Evolutionary conservation across 2,329 filamentous ascomycete species (phyloP).

Genomic region (Pestalotiopsis sp.): DNA sequence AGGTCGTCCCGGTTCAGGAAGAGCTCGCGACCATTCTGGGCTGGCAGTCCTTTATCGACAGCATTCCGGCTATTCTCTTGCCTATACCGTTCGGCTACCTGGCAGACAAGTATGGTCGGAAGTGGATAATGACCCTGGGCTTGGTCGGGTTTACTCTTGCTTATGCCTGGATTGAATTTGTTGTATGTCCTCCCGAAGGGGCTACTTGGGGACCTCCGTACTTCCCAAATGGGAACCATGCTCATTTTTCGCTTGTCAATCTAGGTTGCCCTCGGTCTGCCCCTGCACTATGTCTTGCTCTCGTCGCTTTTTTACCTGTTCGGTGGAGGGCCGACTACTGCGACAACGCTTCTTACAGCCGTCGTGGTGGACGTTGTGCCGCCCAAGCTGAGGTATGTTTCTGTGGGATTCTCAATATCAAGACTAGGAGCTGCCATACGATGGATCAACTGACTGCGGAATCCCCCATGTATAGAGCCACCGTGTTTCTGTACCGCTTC

Average conservation of each 20-base stretch:
- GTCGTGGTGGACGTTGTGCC: slow-evolving; percentile 6
- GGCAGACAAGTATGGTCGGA: slow-evolving; percentile 17
- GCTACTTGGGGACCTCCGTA: neutral
- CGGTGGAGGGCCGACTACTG: neutral
- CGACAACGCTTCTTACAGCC: slow-evolving; percentile 1
- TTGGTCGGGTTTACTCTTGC: slow-evolving; percentile 14
- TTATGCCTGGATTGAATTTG: slow-evolving; percentile 11
- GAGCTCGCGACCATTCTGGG: slow-evolving; percentile 17
- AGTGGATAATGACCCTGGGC: slow-evolving; percentile 16
- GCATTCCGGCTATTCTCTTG: slow-evolving; percentile 16
- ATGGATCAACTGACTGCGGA: neutral
- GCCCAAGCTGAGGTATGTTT: slow-evolving; percentile 4
- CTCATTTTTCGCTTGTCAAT: neutral
- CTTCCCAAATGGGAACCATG: neutral
- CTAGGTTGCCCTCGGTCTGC: neutral
- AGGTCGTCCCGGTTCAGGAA: slow-evolving; percentile 17
- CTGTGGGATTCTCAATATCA: neutral
- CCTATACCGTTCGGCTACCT: slow-evolving; percentile 16
- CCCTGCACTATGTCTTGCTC: slow-evolving; percentile 2
- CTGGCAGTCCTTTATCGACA: slow-evolving; percentile 20
- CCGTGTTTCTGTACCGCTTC: slow-evolving; percentile 8
- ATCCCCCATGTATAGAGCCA: neutral
- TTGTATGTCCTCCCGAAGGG: slow-evolving; percentile 3
- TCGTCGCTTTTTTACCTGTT: neutral
- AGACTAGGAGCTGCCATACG: neutral